Base-by-base conservation (phyloP, 2,329 filamentous ascomycete genomes). In the Calonectria honghensis region DNA sequence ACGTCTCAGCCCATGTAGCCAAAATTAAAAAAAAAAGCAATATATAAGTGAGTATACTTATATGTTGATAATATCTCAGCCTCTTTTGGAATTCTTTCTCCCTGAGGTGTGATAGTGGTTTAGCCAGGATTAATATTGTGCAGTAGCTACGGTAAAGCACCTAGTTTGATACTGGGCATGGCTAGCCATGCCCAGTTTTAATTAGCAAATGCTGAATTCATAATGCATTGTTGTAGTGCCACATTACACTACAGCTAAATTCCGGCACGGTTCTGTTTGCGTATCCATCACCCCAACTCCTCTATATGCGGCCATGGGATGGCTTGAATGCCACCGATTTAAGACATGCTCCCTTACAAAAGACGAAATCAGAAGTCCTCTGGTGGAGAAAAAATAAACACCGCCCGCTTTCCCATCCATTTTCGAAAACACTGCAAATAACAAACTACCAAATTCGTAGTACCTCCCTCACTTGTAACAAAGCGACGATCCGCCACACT, bases 221-320 rank as follows among this genome's bases (percentile, higher is more conserved):
- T 65, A 59, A 51, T 66, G 41, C 67, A 45, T 73, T 73, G 66
- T 70, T 48, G 52, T 27, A 63, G 31, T 69, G 71, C 65, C 48
- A 67, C 41, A 57, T 57, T 39, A 51, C 35, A 68, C 29, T 45
- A 45, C 24, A 41, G 57, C 32, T 51, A 32, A 31, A 32, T 65
- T 50, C 41, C 61, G 50, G 32, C 45, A 24, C 6, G 31, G 37
- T 65, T 35, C 61, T 39, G 61, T 18, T 50, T 69, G 61, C 67
- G 39, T 51, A 39, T 39, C 51, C 51, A 37, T 54, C 52, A 45
- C 72, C 67, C 24, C 16, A 66, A 73, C 72, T 73, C 72, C 67
- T 73, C 67, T 73, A 73, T 66, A 66, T 67, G 67, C 67, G 52
- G 52, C 61, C 67, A 54, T 57, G 10, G 20, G 48, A 37, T 65